These are phyloP conservation scores for Leccinum fuscescens DNA, from an alignment of 1,284 basidiomycete genomes.

Conservation along the genomic window DNA sequence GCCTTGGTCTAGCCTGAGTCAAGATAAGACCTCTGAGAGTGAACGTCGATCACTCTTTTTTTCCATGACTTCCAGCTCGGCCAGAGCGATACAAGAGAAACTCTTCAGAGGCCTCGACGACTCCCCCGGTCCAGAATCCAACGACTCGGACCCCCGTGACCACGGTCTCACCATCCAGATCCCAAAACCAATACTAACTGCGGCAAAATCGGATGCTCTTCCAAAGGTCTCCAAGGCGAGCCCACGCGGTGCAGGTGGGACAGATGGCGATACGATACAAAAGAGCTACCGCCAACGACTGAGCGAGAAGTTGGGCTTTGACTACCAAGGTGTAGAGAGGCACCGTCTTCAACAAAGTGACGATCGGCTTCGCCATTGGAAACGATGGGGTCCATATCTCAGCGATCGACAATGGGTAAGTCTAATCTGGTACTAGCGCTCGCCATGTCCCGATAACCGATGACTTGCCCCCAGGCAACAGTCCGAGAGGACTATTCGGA, in stretches of 20 bases:
- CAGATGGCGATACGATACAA: conserved; percentile 22
- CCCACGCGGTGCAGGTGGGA: conserved; percentile 30
- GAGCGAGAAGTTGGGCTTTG: conserved; percentile 52
- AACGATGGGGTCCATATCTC: conserved; percentile 97
- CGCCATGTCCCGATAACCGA: conserved; percentile 8
- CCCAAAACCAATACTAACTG: conserved; percentile 48
- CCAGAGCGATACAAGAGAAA: conserved; percentile 72
- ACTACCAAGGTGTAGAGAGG: conserved; percentile 67
- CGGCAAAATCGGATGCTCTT: conserved; percentile 35
- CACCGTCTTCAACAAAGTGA: conserved; percentile 72
- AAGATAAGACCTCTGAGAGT: neutral
- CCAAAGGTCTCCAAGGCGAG: conserved; percentile 47
- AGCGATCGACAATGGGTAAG: conserved; percentile 96
- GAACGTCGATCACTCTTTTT: neutral
- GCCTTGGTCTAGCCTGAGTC: conserved; percentile 1
- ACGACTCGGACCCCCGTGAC: conserved; percentile 35
- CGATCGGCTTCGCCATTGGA: conserved; percentile 82
- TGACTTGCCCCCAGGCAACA: conserved; percentile 64
- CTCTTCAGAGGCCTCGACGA: conserved; percentile 58
- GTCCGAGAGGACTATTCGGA: conserved; percentile 97
- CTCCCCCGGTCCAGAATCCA: conserved; percentile 19
- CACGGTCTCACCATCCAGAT: conserved; percentile 73
- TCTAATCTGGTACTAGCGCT: neutral
- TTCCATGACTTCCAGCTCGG: conserved; percentile 40
- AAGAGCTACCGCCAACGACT: conserved; percentile 57